Base-by-base conservation (phyloP, 1,284 basidiomycete genomes). In the Tranzscheliella williamsii region DNA sequence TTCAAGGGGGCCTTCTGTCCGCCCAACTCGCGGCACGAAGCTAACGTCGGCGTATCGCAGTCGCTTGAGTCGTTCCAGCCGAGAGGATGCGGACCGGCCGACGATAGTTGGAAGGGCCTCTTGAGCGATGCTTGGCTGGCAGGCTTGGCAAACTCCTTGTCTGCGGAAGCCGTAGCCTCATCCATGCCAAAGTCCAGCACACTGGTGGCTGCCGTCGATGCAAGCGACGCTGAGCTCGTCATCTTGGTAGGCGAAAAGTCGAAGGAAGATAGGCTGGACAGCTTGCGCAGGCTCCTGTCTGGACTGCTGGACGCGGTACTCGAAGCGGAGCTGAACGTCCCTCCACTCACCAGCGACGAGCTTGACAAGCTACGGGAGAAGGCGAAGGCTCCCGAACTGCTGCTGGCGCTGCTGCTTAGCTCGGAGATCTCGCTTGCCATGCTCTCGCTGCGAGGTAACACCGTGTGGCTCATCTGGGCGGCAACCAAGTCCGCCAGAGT, bases 1-100 rank as follows among this genome's bases (percentile, higher is more conserved):
- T 17, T 9, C 31, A n/a, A 8, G 8, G 42, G 27, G 4, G 38
- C 17, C 5, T 22, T 38, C 6, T 30, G 26, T 17, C 37, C 38
- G 22, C 47, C 32, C 55, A 62, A 53, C 36, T 67, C 41, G 15
- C 57, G 48, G 29, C 50, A 54, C 12, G 64, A 67, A 9, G 50
- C 54, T 2, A 67, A 42, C 26, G 54, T 67, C 5, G 64, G 64
- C 8, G 64, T 67, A 12, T 67, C 60, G 44, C 64, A 67, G 24
- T 63, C 64, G 47, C 61, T 57, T 26, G 54, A 51, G 21, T 67
- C 56, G 5, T 8, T 15, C 11, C 12, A 6, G 40, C 15, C n/a
- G 5, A n/a, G 26, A 9, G 12, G 7, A 5, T n/a, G 27, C 8
- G 11, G 9, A 9, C 13, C 21, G 34, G 32, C 5, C 15, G 38